phyloP scores from a whole-genome alignment of 1,284 basidiomycete genomes.

The Malassezia vespertilionis region DNA sequence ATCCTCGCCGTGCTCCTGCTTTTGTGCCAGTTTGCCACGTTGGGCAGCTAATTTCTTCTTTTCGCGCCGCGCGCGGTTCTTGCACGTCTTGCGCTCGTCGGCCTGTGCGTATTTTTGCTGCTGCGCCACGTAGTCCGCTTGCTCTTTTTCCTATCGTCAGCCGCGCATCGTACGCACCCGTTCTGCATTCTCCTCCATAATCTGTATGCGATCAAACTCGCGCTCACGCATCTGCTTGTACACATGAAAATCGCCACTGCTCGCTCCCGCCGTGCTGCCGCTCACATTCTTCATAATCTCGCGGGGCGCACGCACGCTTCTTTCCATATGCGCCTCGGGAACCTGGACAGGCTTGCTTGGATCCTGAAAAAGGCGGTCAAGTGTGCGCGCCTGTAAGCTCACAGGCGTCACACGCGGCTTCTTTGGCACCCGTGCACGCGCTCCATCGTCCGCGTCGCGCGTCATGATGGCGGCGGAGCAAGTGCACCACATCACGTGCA shows the following conservation, averaged over 20 bases:
- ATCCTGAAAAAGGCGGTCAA: constrained; percentile 34
- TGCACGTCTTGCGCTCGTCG: constrained; percentile 47
- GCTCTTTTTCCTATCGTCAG: constrained; percentile 21
- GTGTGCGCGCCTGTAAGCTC: constrained; percentile 29
- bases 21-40: constrained; percentile 4
- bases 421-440: neutral
- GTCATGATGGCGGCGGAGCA: neutral
- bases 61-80: constrained; percentile 40
- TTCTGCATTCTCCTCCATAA: constrained; percentile 71
- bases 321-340: constrained; percentile 22
- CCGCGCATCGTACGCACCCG: constrained; percentile 55
- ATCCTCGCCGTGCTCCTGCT: too few species aligned
- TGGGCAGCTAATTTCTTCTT: constrained; percentile 29
- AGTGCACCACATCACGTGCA: constrained; percentile 1
- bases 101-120: constrained; percentile 16
- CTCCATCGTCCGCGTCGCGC: neutral
- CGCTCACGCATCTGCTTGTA: constrained; percentile 88
- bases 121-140: constrained; percentile 25
- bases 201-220: constrained; percentile 84
- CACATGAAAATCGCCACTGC: constrained; percentile 58
- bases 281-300: constrained; percentile 65
- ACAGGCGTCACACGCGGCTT: neutral
- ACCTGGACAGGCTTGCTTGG: constrained; percentile 31
- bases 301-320: constrained; percentile 30
- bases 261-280: constrained; percentile 45